phyloP scores from a whole-genome alignment of 352 stramenopile genomes.

The Elongisporangium prolatum region DNA sequence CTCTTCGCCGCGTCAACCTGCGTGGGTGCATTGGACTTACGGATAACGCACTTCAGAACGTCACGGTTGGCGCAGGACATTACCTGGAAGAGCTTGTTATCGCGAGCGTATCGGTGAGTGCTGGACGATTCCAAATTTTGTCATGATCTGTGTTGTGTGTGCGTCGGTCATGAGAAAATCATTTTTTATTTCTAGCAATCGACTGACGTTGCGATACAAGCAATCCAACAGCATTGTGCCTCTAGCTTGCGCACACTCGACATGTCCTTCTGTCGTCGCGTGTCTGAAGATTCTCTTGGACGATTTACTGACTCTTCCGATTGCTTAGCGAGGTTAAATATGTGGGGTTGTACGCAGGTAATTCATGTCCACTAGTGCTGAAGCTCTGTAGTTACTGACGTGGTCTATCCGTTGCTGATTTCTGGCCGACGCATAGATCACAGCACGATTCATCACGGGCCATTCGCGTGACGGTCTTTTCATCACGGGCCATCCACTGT shows the following conservation, averaged over 20 bases:
- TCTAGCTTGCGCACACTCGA: conserved; percentile 44
- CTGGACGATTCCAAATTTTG: not conserved
- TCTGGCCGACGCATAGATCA: conserved; percentile 36
- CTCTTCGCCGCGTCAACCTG: conserved; percentile 50
- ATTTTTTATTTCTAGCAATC: conserved; percentile 3
- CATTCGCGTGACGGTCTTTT: conserved; percentile 63
- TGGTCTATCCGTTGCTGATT: not conserved
- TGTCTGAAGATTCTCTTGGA: conserved; percentile 64
- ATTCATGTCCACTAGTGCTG: too few species aligned
- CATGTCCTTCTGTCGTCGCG: conserved; percentile 73
- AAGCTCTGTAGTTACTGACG: too few species aligned
- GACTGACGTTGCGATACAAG: conserved; percentile 45
- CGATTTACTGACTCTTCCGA: conserved; percentile 47
- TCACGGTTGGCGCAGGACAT: conserved; percentile 47
- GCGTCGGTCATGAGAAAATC: not conserved
- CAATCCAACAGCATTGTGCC: conserved; percentile 45
- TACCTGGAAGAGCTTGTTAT: conserved; percentile 66
- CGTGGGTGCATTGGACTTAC: conserved; percentile 57
- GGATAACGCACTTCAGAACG: conserved; percentile 48
- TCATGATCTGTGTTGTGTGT: not conserved
- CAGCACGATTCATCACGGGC: conserved; percentile 58
- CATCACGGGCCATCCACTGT: conserved; percentile 56
- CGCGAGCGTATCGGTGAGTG: conserved; percentile 67
- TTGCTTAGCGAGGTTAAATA: conserved; percentile 37
- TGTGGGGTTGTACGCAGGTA: conserved; percentile 80